Conservation (phyloP, 805 yeast species). For the Suhomyces sp. region DNA sequence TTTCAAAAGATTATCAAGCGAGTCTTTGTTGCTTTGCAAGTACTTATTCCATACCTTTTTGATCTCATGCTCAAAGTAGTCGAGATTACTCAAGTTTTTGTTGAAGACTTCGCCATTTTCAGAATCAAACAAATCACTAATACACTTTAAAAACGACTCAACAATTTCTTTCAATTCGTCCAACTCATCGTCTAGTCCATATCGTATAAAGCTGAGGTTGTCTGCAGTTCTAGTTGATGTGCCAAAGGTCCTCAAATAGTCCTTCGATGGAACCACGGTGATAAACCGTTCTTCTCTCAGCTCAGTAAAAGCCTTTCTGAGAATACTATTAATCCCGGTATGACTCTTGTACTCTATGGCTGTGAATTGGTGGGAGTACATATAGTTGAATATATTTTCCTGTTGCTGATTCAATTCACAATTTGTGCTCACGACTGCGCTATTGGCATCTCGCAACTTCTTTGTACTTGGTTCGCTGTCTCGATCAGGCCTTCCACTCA, state of each 20-base stretch:
- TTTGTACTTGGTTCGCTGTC: not conserved
- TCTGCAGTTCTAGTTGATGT: not conserved
- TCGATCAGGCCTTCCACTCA: not conserved
- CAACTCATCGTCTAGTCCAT: slow-evolving; percentile 5
- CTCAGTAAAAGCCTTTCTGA: slow-evolving; percentile 3
- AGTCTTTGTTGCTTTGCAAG: not conserved
- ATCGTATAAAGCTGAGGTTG: slow-evolving; percentile 4
- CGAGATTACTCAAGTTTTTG: slow-evolving; percentile 4
- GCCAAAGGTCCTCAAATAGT: slow-evolving; percentile 4
- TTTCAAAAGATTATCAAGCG: not conserved
- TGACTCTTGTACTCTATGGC: slow-evolving; percentile 10
- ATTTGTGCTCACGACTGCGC: not conserved
- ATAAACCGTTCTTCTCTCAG: slow-evolving; percentile 11
- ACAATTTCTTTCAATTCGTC: not conserved
- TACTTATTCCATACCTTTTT: slow-evolving; percentile 7
- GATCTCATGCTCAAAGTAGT: slow-evolving; percentile 9
- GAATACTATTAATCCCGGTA: slow-evolving; percentile 6
- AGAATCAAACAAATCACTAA: slow-evolving; percentile 29
- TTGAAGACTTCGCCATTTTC: slow-evolving; percentile 10
- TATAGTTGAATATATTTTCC: not conserved
- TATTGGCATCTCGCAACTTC: not conserved
- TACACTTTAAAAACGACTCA: slow-evolving; percentile 13
- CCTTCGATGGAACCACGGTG: slow-evolving; percentile 13
- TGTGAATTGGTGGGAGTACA: slow-evolving; percentile 5
- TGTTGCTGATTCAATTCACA: not conserved